These are phyloP conservation scores for Candida smagusa DNA, from an alignment of 1,139 yeast genomes.

Conservation along the genomic window DNA sequence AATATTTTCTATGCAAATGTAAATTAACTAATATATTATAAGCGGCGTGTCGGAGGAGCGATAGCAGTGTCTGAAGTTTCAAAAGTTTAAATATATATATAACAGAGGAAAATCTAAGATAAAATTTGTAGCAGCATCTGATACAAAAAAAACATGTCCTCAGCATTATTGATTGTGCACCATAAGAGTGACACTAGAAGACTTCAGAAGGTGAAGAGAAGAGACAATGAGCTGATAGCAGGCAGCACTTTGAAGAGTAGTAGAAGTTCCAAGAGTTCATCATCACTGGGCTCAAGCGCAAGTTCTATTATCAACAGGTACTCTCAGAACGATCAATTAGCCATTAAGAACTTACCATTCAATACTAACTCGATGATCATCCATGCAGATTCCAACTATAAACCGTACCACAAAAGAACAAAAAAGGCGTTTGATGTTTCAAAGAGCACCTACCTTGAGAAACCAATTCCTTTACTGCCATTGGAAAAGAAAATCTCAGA, in stretches of 20 bases:
- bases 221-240: constrained; percentile 1
- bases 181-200: neutral
- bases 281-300: neutral
- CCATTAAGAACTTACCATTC: constrained; percentile 6
- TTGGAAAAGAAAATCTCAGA: constrained; percentile 16
- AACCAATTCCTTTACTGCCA: constrained; percentile 8
- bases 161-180: neutral
- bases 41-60: no score
- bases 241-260: neutral
- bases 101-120: no score
- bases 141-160: neutral
- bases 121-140: neutral
- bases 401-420: constrained; percentile 7
- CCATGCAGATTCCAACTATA: constrained; percentile 7
- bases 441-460: constrained; percentile 12
- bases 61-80: no score
- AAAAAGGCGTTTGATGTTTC: constrained; percentile 16
- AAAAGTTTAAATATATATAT: no score
- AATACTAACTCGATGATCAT: constrained; percentile 9
- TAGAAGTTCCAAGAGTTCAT: constrained; percentile 1
- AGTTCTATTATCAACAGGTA: constrained; percentile 5
- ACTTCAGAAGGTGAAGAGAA: constrained; percentile 3
- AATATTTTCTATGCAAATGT: no score
- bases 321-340: neutral
- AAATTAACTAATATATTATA: no score